These are phyloP conservation scores for Apophysomyces sp. DNA, from an alignment of 371 early-diverging fungal species.

Conservation along the genomic window DNA sequence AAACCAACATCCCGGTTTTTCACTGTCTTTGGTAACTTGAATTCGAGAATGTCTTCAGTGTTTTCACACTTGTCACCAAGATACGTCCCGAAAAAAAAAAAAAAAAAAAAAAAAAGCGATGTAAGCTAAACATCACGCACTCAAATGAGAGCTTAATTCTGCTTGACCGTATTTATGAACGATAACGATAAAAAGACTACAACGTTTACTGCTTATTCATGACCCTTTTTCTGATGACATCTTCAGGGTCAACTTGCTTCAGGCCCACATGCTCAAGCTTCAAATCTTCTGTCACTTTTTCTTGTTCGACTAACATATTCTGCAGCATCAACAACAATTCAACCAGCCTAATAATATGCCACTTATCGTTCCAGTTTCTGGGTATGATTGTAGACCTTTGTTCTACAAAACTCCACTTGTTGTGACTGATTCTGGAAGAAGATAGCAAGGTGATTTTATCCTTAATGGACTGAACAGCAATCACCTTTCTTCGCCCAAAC, in stretches of 20 bases:
- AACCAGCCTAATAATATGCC: slow-evolving; percentile 1
- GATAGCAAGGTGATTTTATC: slow-evolving; percentile 11
- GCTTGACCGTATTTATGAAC: no score
- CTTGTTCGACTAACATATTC: slow-evolving; percentile 8
- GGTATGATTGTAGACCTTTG: slow-evolving; percentile 15
- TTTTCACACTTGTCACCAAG: no score
- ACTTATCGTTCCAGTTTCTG: slow-evolving; percentile 13
- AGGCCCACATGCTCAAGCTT: slow-evolving; percentile 8
- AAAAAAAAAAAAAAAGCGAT: no score
- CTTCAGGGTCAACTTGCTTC: slow-evolving; percentile 1
- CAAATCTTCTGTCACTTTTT: slow-evolving; percentile 3
- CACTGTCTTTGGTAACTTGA: no score
- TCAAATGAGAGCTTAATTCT: no score
- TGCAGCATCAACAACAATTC: slow-evolving; percentile 6
- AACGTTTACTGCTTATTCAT: no score
- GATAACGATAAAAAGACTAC: no score
- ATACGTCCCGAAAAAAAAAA: no score
- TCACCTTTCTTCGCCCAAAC: slow-evolving; percentile 8
- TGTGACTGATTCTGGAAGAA: slow-evolving; percentile 6
- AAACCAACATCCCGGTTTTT: no score
- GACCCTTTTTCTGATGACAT: no score
- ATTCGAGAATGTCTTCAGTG: no score
- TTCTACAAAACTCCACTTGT: slow-evolving; percentile 17
- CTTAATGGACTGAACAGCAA: slow-evolving; percentile 8
- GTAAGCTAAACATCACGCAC: no score